Evolutionary conservation across 192 early-diverging fungal species (phyloP).

Genomic region (Chytriomyces sp.): DNA sequence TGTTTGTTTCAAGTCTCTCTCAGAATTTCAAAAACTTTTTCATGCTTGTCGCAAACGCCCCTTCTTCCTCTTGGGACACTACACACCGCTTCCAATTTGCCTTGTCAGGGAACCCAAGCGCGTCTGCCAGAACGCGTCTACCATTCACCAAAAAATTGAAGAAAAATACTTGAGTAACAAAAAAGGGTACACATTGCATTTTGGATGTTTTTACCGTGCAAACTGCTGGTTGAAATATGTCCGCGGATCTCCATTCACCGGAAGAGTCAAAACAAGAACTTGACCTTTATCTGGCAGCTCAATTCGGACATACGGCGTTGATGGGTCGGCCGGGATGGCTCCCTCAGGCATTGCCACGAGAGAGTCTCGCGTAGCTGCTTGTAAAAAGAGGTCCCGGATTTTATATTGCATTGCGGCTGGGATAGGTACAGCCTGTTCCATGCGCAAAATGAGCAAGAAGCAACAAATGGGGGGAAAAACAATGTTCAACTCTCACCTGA

Average conservation of each 20-base stretch:
- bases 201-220: neutral
- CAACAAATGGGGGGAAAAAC: conserved; percentile 12
- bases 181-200: neutral
- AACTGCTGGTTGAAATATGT: conserved; percentile 26
- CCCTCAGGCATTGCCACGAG: conserved; percentile 48
- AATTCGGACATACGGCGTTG: conserved; percentile 38
- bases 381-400: conserved; percentile 44
- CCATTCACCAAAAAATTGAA: neutral
- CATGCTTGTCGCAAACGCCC: conserved; percentile 33
- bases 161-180: neutral
- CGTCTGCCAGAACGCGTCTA: conserved; percentile 66
- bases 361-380: conserved; percentile 48
- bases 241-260: neutral
- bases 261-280: neutral
- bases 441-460: neutral
- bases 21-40: conserved; percentile 26
- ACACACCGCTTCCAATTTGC: conserved; percentile 83
- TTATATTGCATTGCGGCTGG: conserved; percentile 49
- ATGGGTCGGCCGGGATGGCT: conserved; percentile 28
- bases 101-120: conserved; percentile 70
- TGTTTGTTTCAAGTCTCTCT: neutral
- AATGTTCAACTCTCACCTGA: conserved; percentile 45
- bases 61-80: conserved; percentile 69
- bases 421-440: conserved; percentile 56
- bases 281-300: conserved; percentile 29